Evolutionary conservation across 176 grass and related monocot species (phyloP), one percentile per base, ranked within the genome.

Genomic region (Themeda triandra): DNA sequence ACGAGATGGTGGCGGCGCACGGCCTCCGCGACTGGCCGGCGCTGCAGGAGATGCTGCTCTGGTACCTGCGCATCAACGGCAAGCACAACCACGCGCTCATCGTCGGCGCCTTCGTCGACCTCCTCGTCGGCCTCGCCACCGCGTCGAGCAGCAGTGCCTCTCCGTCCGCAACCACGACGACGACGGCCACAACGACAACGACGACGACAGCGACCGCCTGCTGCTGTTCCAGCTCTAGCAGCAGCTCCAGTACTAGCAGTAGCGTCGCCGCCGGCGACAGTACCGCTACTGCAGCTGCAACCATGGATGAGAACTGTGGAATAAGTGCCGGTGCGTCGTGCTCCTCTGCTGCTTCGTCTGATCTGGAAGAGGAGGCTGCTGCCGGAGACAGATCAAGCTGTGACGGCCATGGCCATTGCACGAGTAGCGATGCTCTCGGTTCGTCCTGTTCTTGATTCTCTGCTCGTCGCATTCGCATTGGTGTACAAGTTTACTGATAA

Each of bases 1-100:
- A 89, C 86, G 96, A 98, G 88, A 94, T 98, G 96, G 96, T 96
- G 73, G 23, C 81, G 0, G 91, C 91, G 53, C 93, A 98, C 64
- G 91, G 91, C 2, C 82, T 98, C 49, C 87, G 80, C 12, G 75
- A 88, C 71, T 96, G 93, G 96, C 60, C 80, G 0, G 8, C 70
- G 13, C 80, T 98, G 1, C 89, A 98, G 78, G 93, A 93, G 70
- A 82, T 98, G 60, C 87, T 98, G 58, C 59, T 88, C 1, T 98
- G 93, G 83, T 98, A 98, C 63, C 77, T 98, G 42, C 88, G 91
- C 24, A 83, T 94, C 77, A 98, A 98, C 82, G 81, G 86, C 46
- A 94, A 91, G 75, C 92, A 89, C 85, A 94, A 95, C 71, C 96
- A 98, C 73, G 70, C 76, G 3, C 84, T 91, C 89, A 98, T 98